These are phyloP conservation scores for Collybia nuda DNA, from an alignment of 768 basidiomycete genomes.

Conservation along the genomic window DNA sequence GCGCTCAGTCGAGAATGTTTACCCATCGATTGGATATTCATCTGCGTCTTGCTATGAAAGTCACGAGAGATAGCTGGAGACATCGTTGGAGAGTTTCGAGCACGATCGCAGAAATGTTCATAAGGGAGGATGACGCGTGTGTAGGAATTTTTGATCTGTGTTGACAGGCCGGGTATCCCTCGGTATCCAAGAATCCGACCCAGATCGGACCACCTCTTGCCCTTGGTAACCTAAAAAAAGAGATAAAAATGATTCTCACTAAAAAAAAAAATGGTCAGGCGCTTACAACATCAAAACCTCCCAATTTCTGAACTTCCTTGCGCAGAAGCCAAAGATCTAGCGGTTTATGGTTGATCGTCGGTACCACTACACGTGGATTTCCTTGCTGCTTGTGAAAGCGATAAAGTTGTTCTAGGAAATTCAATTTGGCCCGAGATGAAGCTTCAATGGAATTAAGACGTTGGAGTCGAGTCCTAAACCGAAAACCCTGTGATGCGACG, in stretches of 20 bases:
- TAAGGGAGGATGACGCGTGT: conserved; percentile 92
- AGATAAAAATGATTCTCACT: conserved; percentile 10
- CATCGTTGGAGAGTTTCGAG: conserved; percentile 60
- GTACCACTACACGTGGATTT: conserved; percentile 86
- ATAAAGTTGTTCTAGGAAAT: conserved; percentile 96
- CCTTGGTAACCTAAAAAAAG: conserved; percentile 66
- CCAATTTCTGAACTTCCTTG: conserved; percentile 87
- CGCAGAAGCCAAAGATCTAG: conserved; percentile 92
- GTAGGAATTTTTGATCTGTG: conserved; percentile 90
- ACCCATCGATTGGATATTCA: conserved; percentile 40
- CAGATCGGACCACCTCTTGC: conserved; percentile 87
- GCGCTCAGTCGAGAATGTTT: conserved; percentile 40
- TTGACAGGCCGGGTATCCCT: conserved; percentile 78
- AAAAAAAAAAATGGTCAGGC: conserved; percentile 6
- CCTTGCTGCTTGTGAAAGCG: conserved; percentile 97
- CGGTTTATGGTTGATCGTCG: conserved; percentile 89
- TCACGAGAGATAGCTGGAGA: conserved; percentile 45
- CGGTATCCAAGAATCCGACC: conserved; percentile 82
- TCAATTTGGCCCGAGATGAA: conserved; percentile 92
- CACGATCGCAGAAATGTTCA: conserved; percentile 83
- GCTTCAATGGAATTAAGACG: conserved; percentile 97
- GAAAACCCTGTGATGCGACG: conserved; percentile 62
- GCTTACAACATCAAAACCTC: conserved; percentile 84
- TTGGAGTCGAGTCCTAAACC: conserved; percentile 94
- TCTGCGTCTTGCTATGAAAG: conserved; percentile 50